Evolutionary conservation across 306 rosid species (phyloP).

Genomic region (Trifolium repens): DNA sequence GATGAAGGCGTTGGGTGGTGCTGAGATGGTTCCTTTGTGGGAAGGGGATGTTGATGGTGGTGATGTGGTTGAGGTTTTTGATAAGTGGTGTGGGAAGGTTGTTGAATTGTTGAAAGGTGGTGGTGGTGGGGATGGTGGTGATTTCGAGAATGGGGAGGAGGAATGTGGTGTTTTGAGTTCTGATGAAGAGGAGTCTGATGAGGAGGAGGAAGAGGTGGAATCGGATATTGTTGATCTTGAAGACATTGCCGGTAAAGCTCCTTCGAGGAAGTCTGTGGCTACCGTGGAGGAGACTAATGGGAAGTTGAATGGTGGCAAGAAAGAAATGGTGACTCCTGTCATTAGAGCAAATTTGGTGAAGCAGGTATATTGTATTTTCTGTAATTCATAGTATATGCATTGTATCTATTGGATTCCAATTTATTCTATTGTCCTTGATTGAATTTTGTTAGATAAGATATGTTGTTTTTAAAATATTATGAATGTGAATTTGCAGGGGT

Average conservation of each 20-base stretch:
- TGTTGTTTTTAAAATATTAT: conserved; percentile 25
- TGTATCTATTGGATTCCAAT: neutral
- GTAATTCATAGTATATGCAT: conserved; percentile 15
- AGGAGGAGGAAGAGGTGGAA: conserved; percentile 51
- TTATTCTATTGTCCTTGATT: conserved; percentile 23
- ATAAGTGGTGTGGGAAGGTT: conserved; percentile 68
- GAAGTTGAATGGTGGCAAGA: conserved; percentile 70
- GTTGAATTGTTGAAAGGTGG: conserved; percentile 57
- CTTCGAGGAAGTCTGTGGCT: conserved; percentile 58
- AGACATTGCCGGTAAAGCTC: conserved; percentile 95
- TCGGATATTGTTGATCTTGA: conserved; percentile 87
- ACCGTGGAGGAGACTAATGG: conserved; percentile 63
- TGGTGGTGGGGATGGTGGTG: conserved; percentile 43
- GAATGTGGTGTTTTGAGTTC: conserved; percentile 59
- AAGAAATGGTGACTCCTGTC: conserved; percentile 91
- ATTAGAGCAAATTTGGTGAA: conserved; percentile 87
- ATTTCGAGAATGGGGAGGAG: conserved; percentile 48
- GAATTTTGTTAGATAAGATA: conserved; percentile 32
- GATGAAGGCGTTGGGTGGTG: conserved; percentile 74
- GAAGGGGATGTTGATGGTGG: conserved; percentile 82
- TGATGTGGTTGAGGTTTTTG: conserved; percentile 68
- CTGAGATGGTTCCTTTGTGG: conserved; percentile 67
- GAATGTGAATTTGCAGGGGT: conserved; percentile 68
- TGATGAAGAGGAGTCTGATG: conserved; percentile 58
- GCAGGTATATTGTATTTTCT: conserved; percentile 59